Percentiles rank a stretch among this genome's conserved stretches.
phyloP scores from a whole-genome alignment of 768 basidiomycete species.

The Russula dissimulans region DNA sequence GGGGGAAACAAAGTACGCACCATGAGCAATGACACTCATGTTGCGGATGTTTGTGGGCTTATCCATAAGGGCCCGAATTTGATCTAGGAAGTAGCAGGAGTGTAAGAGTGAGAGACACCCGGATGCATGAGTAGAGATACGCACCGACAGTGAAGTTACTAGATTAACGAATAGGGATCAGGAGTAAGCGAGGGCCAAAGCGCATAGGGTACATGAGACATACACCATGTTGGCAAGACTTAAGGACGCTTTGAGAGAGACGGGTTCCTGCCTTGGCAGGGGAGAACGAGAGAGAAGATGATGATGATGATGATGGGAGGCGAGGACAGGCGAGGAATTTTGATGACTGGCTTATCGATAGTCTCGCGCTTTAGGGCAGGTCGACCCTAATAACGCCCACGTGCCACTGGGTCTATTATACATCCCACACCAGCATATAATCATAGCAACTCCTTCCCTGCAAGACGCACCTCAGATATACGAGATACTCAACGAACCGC shows the following conservation, averaged over 20 bases:
- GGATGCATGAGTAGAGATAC: neutral
- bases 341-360: conserved; percentile 36
- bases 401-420: conserved; percentile 27
- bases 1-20: conserved; percentile 36
- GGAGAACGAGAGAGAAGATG: neutral
- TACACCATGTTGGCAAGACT: conserved; percentile 73
- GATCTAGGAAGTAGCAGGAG: conserved; percentile 41
- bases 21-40: conserved; percentile 92
- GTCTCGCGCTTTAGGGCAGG: conserved; percentile 14
- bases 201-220: conserved; percentile 29
- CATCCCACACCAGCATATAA: conserved; percentile 45
- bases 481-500: conserved; percentile 40
- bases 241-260: conserved; percentile 23
- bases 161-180: neutral
- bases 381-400: neutral
- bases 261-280: neutral
- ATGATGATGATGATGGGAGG: conserved; percentile 1
- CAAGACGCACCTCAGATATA: conserved; percentile 33
- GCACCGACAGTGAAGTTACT: conserved; percentile 21
- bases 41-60: conserved; percentile 86
- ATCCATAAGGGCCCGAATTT: conserved; percentile 86
- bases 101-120: conserved; percentile 25
- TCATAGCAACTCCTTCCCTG: conserved; percentile 49
- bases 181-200: neutral
- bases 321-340: neutral